Conservation (phyloP, 2,329 filamentous ascomycete species). For the Acrocalymma vagum region DNA sequence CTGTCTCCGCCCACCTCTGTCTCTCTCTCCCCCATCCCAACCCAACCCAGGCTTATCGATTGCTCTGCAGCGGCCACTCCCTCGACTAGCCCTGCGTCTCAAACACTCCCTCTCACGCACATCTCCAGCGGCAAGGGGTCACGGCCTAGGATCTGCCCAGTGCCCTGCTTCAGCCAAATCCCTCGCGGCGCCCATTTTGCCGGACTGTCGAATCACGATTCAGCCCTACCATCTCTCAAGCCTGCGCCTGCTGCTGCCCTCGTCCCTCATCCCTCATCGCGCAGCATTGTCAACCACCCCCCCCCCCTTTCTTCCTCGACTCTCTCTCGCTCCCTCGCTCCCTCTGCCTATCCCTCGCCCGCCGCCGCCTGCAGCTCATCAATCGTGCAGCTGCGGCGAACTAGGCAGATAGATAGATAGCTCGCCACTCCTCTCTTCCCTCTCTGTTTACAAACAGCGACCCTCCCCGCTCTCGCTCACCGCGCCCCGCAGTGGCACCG, state of each 20-base stretch:
- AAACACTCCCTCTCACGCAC: slow-evolving; percentile 8
- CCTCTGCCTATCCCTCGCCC: slow-evolving; percentile 5
- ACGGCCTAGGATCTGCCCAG: slow-evolving; percentile 17
- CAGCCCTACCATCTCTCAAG: slow-evolving; percentile 20
- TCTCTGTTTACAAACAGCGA: slow-evolving; percentile 20
- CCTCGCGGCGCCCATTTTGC: slow-evolving; percentile 25
- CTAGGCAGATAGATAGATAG: not conserved
- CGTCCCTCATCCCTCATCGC: slow-evolving; percentile 1
- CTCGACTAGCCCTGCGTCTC: slow-evolving; percentile 1
- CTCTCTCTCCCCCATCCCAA: slow-evolving; percentile 15
- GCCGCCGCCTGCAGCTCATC: not conserved
- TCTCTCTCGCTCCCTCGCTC: slow-evolving; percentile 2
- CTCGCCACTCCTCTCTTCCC: not conserved
- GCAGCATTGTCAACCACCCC: slow-evolving; percentile 2
- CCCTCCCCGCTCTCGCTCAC: slow-evolving; percentile 7
- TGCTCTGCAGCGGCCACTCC: slow-evolving; percentile 15
- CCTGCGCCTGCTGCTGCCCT: slow-evolving; percentile 2
- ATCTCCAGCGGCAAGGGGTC: slow-evolving; percentile 13
- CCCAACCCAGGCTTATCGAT: no score
- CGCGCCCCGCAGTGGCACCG: slow-evolving; percentile 12
- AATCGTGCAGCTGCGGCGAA: slow-evolving; percentile 4
- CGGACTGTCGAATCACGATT: slow-evolving; percentile 34
- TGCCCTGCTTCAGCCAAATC: slow-evolving; percentile 27
- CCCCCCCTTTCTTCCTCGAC: slow-evolving; percentile 10
- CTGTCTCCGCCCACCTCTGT: slow-evolving; percentile 10